Evolutionary conservation across 2,329 filamentous ascomycete species (phyloP), one percentile per base, ranked within the genome.

Genomic region (Alternaria incomplexa): DNA sequence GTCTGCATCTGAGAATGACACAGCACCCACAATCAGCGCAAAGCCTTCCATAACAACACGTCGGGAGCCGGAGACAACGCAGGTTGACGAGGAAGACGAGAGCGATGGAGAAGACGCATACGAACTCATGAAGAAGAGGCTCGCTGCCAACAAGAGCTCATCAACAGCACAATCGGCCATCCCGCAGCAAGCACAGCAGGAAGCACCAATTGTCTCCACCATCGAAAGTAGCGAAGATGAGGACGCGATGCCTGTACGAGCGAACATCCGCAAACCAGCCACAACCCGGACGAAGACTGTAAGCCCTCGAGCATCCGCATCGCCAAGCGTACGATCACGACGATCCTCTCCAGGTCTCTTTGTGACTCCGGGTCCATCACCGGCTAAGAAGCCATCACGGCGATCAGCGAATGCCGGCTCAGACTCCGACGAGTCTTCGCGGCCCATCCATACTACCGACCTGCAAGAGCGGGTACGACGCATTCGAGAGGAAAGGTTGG

Each of bases 381-480:
- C 76, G 22, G 63, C 56, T 17, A 74, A 79, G 40, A 83, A 80
- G 44, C 77, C 78, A 3, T 52, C 63, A 2, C 66, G 56, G 32
- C 13, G n/a, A 6, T 23, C 30, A 26, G 20, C 25, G n/a, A 44
- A 59, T 26, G 23, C n/a, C 8, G 82, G 80, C 48, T 80, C 81
- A 3, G 85, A 87, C 22, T 77, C 75, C 2, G 74, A 77, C 28
- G 61, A 87, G 1, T 83, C 86, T 6, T 65, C 80, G 13, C 80
- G 63, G 54, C 77, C 11, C 65, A 79, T 57, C 82, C 85, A 63
- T 86, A 88, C 72, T 52, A 83, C 87, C 44, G 88, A 90, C 6
- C 90, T 97, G 72, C 84, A 89, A 64, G 91, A 90, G 8, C 86
- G 96, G 0, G 86, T 96, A 11, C 88, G 89, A 48, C 87, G 88